A percentile compares a stretch with the other conserved stretches of the same genome.
Evolutionary conservation across 2,329 filamentous ascomycete genomes (phyloP).

Genomic region (Penicillium sp.): DNA sequence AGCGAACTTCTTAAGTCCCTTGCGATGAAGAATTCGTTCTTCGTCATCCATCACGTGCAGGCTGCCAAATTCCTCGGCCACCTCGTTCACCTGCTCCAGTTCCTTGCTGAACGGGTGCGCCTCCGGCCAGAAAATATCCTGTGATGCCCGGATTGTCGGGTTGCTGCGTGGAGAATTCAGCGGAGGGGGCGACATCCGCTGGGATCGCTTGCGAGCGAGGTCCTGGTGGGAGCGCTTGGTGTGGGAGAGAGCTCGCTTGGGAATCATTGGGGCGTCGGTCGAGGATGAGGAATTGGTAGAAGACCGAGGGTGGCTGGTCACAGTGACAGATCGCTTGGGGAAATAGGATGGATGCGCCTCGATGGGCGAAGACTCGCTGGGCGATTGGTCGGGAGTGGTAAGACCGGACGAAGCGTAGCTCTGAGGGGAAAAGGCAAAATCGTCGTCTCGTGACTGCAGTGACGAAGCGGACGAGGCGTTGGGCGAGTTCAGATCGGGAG

Average conservation of each 20-base stretch:
- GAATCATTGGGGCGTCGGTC: conserved; percentile 64
- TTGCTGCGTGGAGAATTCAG: conserved; percentile 37
- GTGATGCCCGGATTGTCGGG: conserved; percentile 32
- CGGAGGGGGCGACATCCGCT: conserved; percentile 49
- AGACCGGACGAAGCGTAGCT: conserved; percentile 50
- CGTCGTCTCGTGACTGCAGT: conserved; percentile 66
- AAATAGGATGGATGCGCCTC: conserved; percentile 60
- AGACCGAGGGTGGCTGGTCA: conserved; percentile 55
- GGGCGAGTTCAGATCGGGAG: conserved; percentile 68
- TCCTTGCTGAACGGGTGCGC: conserved; percentile 82
- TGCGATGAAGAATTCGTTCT: conserved; percentile 64
- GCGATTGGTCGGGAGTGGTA: conserved; percentile 48
- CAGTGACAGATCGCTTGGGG: conserved; percentile 68
- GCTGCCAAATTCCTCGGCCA: conserved; percentile 81
- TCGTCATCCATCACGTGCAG: conserved; percentile 68
- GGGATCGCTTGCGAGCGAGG: conserved; percentile 66
- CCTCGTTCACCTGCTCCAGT: conserved; percentile 85
- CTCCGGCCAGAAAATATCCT: conserved; percentile 39
- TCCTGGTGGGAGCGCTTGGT: conserved; percentile 83
- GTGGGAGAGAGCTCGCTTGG: conserved; percentile 77
- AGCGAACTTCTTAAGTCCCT: conserved; percentile 69
- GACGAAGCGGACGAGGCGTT: conserved; percentile 52
- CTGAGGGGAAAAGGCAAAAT: conserved; percentile 48
- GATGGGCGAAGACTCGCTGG: conserved; percentile 42
- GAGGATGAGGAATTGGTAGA: conserved; percentile 46